Base-by-base conservation (phyloP, 306 rosid species). In the Prunus mume region DNA sequence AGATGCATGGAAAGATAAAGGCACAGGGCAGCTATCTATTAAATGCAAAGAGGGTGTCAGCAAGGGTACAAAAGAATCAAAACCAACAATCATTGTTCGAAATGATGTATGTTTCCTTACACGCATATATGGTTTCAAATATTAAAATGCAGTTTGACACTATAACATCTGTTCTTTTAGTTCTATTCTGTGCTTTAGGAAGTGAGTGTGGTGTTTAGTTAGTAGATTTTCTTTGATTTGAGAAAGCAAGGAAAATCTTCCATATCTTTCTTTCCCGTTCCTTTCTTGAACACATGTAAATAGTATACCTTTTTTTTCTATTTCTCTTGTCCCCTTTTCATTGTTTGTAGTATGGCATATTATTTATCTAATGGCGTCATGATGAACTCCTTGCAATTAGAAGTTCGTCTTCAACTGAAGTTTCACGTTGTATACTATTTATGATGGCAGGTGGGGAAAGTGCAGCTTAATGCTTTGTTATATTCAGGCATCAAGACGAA, bases 401-500 rank as follows among this genome's bases (percentile, higher is more conserved):
- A 64, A 78, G 27, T 25, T 49, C 9, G 27, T 55, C 54, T 72
- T 47, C 15, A 9, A 69, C 24, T 6, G 5, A 51, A 60, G 72
- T 81, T 68, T 88, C 74, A 62, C 68, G 75, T 79, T 76, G 46
- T 80, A 54, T 77, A 46, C 72, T 65, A 64, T 79, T 52, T 73
- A 45, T 72, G 24, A 75, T 83, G 79, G 80, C 92, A 96, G 99
- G 98, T 87, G 17, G 99, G 99, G 79, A 96, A 80, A 81, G 70
- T 96, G 80, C 92, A 89, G 84, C 98, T 96, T 54, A 96, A 96
- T 83, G 97, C 99, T 47, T 86, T 88, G 81, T 60, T 96, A 64
- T 96, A 96, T 84, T 93, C 93, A 34, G 98, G 99, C 78, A 92
- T 96, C 85, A 96, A 96, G 88, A 96, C 98, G 68, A 91, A 76